Conservation (phyloP, 2,329 filamentous ascomycete species). For the Immersiporthe knoxdaviesiana region DNA sequence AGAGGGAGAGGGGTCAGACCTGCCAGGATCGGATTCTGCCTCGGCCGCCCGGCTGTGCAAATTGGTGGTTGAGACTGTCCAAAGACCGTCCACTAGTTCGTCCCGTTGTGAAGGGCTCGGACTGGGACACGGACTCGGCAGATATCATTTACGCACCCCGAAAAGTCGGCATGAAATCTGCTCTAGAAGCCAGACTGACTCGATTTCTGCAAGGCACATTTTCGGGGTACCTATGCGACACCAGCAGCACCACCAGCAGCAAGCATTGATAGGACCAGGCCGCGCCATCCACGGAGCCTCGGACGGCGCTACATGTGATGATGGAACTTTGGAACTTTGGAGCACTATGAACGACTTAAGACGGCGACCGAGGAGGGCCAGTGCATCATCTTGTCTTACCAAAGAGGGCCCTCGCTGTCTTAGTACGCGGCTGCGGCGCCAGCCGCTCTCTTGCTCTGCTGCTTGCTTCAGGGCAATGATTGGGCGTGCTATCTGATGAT, state of each 20-base stretch:
- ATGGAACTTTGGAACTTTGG: too few species aligned
- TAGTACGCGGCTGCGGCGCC: not conserved
- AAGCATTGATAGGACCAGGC: not conserved
- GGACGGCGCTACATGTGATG: slow-evolving; percentile 8
- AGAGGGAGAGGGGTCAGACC: not conserved
- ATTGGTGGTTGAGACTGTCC: too few species aligned
- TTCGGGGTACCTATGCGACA: not conserved
- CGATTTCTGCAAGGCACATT: not conserved
- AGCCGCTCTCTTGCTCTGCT: not conserved
- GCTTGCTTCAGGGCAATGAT: too few species aligned
- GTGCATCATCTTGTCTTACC: not conserved
- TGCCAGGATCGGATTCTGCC: not conserved
- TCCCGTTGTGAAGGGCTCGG: slow-evolving; percentile 5
- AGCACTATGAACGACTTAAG: not conserved
- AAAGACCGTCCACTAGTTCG: not conserved
- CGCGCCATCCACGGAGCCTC: slow-evolving; percentile 11
- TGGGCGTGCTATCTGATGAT: slow-evolving; percentile 12
- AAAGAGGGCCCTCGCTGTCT: not conserved
- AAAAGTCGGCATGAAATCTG: slow-evolving; percentile 2
- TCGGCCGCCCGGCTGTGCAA: not conserved
- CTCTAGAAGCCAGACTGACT: not conserved
- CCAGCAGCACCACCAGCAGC: too few species aligned
- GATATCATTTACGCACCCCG: not conserved
- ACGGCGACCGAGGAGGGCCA: not conserved
- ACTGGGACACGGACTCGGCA: not conserved